Conservation (phyloP, 495 filamentous ascomycete species). For the Clavariopsis aquatica region DNA sequence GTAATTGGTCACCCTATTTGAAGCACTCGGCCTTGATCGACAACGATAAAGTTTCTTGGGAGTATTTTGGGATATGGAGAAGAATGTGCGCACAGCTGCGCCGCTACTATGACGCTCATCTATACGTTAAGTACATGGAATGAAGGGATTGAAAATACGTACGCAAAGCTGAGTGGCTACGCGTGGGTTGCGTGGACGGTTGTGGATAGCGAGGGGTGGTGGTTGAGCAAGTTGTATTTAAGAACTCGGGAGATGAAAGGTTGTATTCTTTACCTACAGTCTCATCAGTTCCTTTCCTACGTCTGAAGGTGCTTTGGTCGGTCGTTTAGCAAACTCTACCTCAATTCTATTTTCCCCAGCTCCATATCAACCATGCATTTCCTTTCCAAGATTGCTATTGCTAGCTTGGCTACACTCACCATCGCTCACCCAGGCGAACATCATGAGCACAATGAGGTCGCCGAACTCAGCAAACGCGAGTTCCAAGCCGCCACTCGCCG, state of each 20-base stretch:
- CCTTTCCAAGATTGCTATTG: constrained; percentile 1
- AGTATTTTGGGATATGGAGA: neutral
- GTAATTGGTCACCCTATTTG: neutral
- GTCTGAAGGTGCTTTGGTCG: neutral
- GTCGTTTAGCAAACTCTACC: neutral
- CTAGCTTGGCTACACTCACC: neutral
- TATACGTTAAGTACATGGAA: neutral
- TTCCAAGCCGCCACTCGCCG: neutral
- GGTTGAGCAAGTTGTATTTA: neutral
- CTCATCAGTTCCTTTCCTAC: neutral
- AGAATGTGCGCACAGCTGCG: neutral
- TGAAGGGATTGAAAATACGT: neutral
- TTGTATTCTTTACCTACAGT: neutral
- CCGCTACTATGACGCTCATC: neutral
- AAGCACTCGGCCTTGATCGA: neutral
- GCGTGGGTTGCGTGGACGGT: neutral
- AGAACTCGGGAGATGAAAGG: neutral
- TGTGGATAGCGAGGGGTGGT: neutral
- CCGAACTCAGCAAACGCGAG: neutral
- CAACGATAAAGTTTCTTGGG: neutral
- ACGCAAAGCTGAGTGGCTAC: neutral
- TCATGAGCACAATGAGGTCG: constrained; percentile 5
- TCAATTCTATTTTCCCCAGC: neutral
- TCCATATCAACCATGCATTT: neutral
- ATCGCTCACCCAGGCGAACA: constrained; percentile 2